Evolutionary conservation across 2,329 filamentous ascomycete genomes (phyloP), one percentile per base, ranked within the genome.

Genomic region (Thermomyces lanuginosus): DNA sequence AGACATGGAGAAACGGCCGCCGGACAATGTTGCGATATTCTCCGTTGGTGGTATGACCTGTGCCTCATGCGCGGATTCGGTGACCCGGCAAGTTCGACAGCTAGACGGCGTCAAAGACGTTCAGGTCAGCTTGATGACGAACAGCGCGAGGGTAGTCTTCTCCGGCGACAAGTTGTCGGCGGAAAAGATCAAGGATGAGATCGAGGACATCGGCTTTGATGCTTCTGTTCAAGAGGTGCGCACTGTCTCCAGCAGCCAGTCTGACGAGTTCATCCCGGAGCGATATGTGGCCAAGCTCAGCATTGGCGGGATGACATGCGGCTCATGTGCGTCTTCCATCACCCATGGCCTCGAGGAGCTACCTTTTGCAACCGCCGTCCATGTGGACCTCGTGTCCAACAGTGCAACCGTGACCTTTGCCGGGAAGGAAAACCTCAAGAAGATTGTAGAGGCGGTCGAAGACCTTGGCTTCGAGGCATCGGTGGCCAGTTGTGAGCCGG

Each of bases 41-140:
- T 55, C 72, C 11, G 63, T 83, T 21, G 69, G 64, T 15, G 76
- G 76, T 27, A 81, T 83, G 76, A 79, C 72, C 3, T 82, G 77
- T 44, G 69, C 71, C 8, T 64, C 73, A 8, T 83, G 77, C 41
- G 63, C 63, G 28, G 73, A 72, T 42, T 60, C 62, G 20, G 68
- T 82, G 37, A 72, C 65, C 8, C 53, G 63, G 5, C 65, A 67
- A 35, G 48, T 82, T 19, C 53, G 65, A 24, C 65, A 69, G 34
- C 50, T 62, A 12, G 58, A 66, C 4, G 75, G 66, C 57, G 56
- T 81, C 14, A 56, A 60, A 26, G 63, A 65, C 4, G 60, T 68
- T 21, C 56, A 56, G 1, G 66, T 82, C 39, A 77, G 72, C 37
- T 57, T 82, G 6, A 61, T 81, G 24, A 65, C 66, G 12, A 74